Evolutionary conservation across 208 protist species (phyloP), one percentile per base, ranked within the genome.

Genomic region (Leishmania martiniquensis): DNA sequence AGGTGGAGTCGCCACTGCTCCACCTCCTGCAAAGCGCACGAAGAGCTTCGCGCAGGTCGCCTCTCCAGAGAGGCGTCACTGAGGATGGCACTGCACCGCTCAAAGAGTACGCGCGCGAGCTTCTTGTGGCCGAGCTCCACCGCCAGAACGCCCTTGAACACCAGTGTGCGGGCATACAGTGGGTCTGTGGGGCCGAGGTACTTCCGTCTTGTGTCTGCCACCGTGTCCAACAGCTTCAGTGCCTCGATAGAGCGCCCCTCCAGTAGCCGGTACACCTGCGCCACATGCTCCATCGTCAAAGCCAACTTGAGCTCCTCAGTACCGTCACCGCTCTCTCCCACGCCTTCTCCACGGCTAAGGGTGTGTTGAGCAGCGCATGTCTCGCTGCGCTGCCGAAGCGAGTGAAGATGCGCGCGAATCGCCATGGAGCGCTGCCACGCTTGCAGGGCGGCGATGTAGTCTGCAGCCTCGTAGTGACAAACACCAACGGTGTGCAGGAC

Each of bases 211-310:
- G 90, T 91, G 7, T 60, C 57, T 13, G 84, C 75, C 9, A 92
- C 87, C 25, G 73, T 72, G 44, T 83, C 82, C 77, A 89, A 83
- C 77, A 92, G 54, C 77, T 83, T 82, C 73, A 85, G 76, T 59
- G 86, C 89, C 68, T 85, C 82, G 65, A 69, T 60, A 12, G 47
- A 52, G 12, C 52, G 70, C 0, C 80, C 69, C 1, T 75, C 74
- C 20, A 83, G 4, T 2, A 74, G 57, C 34, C 85, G 86, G 55
- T 91, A 91, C 29, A 95, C 75, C 65, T 91, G 83, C 57, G 87
- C 88, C 9, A 95, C 80, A 75, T 93, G 88, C 72, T 93, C 89
- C 68, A 93, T 59, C 34, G 91, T 95, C 37, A 91, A 82, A 5
- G 89, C 89, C 63, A 93, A 73, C 76, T 85, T 89, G 63, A 95